Evolutionary conservation across 495 filamentous ascomycete species (phyloP), one percentile per base, ranked within the genome.

Genomic region (Cetradonia linearis): DNA sequence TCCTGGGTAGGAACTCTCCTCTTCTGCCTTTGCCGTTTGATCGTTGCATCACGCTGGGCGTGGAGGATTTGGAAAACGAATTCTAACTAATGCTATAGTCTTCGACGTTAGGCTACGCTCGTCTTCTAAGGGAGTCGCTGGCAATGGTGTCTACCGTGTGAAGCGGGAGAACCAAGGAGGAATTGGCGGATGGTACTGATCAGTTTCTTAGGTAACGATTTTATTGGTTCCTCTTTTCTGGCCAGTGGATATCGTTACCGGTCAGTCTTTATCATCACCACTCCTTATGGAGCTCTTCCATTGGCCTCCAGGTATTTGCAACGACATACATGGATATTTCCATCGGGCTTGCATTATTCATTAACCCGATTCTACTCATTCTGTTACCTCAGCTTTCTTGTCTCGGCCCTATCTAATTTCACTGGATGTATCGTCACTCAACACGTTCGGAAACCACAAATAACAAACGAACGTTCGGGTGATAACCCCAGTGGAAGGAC

Each of bases 51-150:
- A 84, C 86, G 83, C 86, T 89, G 74, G 82, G 74, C 77, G 80
- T 77, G 80, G 85, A 84, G 84, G 83, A 79, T 77, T 65, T 37
- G 48, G 55, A 55, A 63, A 73, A 67, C 79, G 77, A 80, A 78
- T 80, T 65, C 78, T 85, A 83, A 87, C 87, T 89, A 86, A 88
- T 87, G 74, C 81, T 81, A 83, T 86, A 89, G 86, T 88, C 82
- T 87, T 79, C 86, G 85, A 81, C 86, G 85, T 83, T 83, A 95
- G 89, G 89, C 88, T 92, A 77, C 89, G 88, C 81, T 91, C 89
- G 79, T 87, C 89, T 81, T 89, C 87, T 64, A 91, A 89, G 76
- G 87, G 84, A 74, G 85, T 86, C 79, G 84, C 82, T 78, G 79
- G 73, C 62, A 72, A 84, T 74, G 81, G 82, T 70, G 78, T 78